phyloP scores from a whole-genome alignment of 805 yeast genomes.

The Kuraishia piskuri region DNA sequence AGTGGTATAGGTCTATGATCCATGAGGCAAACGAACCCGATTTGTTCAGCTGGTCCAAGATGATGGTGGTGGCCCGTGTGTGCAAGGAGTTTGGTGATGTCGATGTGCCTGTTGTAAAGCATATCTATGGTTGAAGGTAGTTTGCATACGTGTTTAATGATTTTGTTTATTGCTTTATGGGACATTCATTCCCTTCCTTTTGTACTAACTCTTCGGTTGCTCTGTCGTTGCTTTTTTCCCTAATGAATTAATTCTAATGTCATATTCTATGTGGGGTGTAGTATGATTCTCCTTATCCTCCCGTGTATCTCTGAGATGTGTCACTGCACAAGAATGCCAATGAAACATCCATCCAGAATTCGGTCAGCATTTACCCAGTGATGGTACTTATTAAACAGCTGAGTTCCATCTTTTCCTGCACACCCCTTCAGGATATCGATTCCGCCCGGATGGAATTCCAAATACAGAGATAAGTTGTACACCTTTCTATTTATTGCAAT shows the following conservation, averaged over 20 bases:
- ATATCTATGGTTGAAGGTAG: conserved; percentile 8
- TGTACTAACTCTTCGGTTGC: background rate
- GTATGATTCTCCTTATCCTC: too few relatives aligned
- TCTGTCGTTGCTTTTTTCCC: background rate
- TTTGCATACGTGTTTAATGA: background rate
- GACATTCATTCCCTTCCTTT: background rate
- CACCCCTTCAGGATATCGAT: conserved; percentile 63
- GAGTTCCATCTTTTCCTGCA: conserved; percentile 81
- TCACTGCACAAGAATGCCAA: conserved; percentile 44
- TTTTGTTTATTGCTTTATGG: background rate
- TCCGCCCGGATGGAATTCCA: conserved; percentile 93
- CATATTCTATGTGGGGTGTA: too few relatives aligned
- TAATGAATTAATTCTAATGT: background rate
- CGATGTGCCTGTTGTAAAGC: conserved; percentile 12
- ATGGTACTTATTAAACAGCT: conserved; percentile 62
- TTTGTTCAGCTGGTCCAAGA: conserved; percentile 5
- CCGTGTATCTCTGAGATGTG: background rate
- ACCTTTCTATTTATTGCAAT: conserved; percentile 72
- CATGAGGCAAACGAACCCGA: conserved; percentile 8
- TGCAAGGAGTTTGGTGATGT: conserved; percentile 17
- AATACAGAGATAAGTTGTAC: conserved; percentile 77
- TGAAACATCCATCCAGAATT: conserved; percentile 66
- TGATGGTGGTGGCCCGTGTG: conserved; percentile 13
- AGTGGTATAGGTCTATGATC: conserved; percentile 16
- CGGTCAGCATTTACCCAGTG: conserved; percentile 75